A percentile compares a stretch with the other conserved stretches of the same genome.
These are phyloP conservation scores for Saturnispora bothae DNA, from an alignment of 805 yeast species.

Conservation along the genomic window DNA sequence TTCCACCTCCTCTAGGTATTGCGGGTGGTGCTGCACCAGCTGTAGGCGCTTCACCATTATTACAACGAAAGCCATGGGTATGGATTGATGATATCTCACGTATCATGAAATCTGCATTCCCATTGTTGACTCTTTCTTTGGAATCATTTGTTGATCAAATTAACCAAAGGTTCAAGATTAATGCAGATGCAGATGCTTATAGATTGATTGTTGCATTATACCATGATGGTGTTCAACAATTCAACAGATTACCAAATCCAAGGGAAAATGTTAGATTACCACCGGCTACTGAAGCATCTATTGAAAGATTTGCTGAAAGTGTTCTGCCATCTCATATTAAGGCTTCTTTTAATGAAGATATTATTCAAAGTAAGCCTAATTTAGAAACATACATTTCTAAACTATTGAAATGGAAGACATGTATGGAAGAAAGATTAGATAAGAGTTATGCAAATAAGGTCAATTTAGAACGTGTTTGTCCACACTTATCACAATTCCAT, in stretches of 20 bases:
- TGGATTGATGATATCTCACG: slow-evolving; percentile 89
- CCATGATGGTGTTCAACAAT: slow-evolving; percentile 87
- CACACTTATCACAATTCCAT: slow-evolving; percentile 93
- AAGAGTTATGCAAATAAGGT: slow-evolving; percentile 64
- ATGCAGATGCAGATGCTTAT: slow-evolving; percentile 93
- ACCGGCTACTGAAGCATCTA: slow-evolving; percentile 80
- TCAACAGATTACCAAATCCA: slow-evolving; percentile 78
- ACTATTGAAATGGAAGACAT: slow-evolving; percentile 83
- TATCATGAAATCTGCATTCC: slow-evolving; percentile 92
- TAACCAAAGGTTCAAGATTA: slow-evolving; percentile 83
- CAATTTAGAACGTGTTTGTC: slow-evolving; percentile 82
- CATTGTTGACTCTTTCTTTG: slow-evolving; percentile 79
- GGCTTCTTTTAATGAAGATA: slow-evolving; percentile 85
- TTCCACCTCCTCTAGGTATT: slow-evolving; percentile 2
- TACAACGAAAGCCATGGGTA: slow-evolving; percentile 74
- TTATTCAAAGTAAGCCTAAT: slow-evolving; percentile 77
- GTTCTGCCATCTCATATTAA: slow-evolving; percentile 82
- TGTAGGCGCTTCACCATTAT: slow-evolving; percentile 7
- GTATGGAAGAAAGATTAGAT: slow-evolving; percentile 86
- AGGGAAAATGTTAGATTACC: slow-evolving; percentile 83
- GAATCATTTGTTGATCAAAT: slow-evolving; percentile 96
- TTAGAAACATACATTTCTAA: slow-evolving; percentile 78
- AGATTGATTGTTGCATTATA: slow-evolving; percentile 83
- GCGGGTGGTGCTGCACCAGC: slow-evolving; percentile 5
- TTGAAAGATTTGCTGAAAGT: slow-evolving; percentile 83